A percentile compares a stretch with the other conserved stretches of the same genome.
Evolutionary conservation across 2,329 filamentous ascomycete species (phyloP).

Genomic region (Hypoxylon sp.): DNA sequence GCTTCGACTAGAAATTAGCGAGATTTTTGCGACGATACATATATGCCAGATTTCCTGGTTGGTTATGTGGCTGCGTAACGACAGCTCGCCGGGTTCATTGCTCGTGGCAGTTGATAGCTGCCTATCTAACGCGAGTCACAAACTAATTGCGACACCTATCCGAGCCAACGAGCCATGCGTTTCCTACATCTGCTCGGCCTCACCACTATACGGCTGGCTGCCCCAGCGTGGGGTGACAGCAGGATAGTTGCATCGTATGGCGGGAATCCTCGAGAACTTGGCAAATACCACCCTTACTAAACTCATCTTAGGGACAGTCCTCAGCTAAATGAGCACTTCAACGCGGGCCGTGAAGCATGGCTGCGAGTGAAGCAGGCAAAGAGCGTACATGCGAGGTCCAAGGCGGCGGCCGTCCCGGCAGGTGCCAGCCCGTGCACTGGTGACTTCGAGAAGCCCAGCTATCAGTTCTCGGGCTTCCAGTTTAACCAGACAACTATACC

Average conservation of each 20-base stretch:
- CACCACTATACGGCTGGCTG: conserved; percentile 1
- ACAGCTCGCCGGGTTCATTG: not conserved
- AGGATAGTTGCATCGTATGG: conserved; percentile 2
- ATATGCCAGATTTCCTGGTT: not conserved
- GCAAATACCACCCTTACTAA: conserved; percentile 2
- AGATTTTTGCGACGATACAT: not conserved
- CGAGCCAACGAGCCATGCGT: conserved; percentile 1
- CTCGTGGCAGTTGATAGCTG: not conserved
- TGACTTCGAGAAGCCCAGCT: conserved; percentile 21
- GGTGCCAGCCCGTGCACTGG: conserved; percentile 19
- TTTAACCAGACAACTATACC: conserved; percentile 26
- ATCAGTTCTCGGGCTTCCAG: conserved; percentile 25
- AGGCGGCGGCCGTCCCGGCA: not conserved
- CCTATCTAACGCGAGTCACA: not conserved
- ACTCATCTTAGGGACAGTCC: not conserved
- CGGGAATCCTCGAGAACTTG: not conserved
- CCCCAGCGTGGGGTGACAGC: not conserved
- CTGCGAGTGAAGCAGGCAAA: not conserved
- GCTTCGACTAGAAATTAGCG: not conserved
- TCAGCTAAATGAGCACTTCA: not conserved
- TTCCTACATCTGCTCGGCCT: not conserved
- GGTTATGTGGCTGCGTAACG: not conserved
- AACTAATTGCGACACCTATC: not conserved
- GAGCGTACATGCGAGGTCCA: not conserved
- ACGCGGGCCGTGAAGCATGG: not conserved